phyloP scores from a whole-genome alignment of 2,329 filamentous ascomycete genomes.

The Monilinia fructigena region DNA sequence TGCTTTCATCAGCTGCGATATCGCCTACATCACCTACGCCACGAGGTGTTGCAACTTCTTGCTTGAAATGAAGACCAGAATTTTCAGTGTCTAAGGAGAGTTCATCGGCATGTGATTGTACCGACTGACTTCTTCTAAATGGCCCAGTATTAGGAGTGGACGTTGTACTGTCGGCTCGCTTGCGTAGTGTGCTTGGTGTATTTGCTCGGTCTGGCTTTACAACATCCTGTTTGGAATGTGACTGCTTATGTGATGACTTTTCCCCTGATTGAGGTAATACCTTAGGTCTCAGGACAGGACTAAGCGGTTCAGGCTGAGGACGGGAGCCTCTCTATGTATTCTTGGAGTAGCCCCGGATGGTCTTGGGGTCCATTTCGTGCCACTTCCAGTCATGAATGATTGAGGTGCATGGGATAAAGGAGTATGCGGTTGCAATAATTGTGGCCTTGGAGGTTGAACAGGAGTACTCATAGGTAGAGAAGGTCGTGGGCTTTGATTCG shows the following conservation, averaged over 20 bases:
- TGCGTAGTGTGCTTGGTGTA: constrained; percentile 26
- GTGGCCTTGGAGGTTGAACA: constrained; percentile 26
- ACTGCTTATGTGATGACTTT: constrained; percentile 32
- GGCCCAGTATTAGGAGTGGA: constrained; percentile 38
- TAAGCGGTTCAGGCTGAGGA: constrained; percentile 59
- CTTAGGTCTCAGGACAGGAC: constrained; percentile 49
- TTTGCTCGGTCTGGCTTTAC: constrained; percentile 23
- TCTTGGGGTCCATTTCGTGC: constrained; percentile 59
- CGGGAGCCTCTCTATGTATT: constrained; percentile 45
- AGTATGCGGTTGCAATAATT: constrained; percentile 34
- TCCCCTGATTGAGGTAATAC: constrained; percentile 40
- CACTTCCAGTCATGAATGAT: constrained; percentile 40
- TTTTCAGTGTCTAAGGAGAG: constrained; percentile 46
- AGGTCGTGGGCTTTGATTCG: constrained; percentile 32
- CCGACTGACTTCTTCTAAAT: constrained; percentile 47
- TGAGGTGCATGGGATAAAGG: constrained; percentile 29
- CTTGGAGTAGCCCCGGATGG: constrained; percentile 59
- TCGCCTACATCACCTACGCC: constrained; percentile 56
- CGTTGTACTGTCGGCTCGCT: constrained; percentile 35
- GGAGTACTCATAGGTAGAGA: constrained; percentile 17
- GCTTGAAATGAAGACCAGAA: constrained; percentile 51
- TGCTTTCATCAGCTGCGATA: constrained; percentile 52
- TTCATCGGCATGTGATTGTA: constrained; percentile 50
- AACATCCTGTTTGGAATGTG: constrained; percentile 23
- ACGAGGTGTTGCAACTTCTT: constrained; percentile 57